These are phyloP conservation scores for Boletus subcaerulescens DNA, from an alignment of 768 basidiomycete genomes.

Conservation along the genomic window DNA sequence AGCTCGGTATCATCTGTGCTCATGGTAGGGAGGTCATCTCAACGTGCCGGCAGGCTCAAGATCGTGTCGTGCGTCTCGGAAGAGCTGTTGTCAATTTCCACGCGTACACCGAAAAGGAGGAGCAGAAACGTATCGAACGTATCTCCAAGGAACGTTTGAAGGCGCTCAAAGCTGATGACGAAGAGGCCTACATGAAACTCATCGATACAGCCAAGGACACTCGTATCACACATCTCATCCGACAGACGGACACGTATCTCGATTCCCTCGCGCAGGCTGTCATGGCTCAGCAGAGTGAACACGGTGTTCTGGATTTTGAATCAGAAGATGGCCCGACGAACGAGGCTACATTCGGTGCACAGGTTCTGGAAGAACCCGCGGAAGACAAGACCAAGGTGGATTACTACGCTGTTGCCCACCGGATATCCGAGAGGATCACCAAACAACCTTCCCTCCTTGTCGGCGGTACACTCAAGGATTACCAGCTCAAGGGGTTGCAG, in stretches of 20 bases:
- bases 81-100: conserved; percentile 84
- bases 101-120: conserved; percentile 90
- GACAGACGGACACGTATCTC: conserved; percentile 92
- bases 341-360: conserved; percentile 90
- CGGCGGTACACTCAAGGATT: conserved; percentile 91
- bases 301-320: conserved; percentile 48
- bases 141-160: conserved; percentile 97
- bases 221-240: conserved; percentile 92
- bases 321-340: conserved; percentile 71
- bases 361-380: conserved; percentile 56
- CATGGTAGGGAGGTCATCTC: conserved; percentile 77
- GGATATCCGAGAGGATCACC: conserved; percentile 81
- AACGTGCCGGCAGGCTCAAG: conserved; percentile 64
- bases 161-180: conserved; percentile 96
- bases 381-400: conserved; percentile 78
- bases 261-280: conserved; percentile 95
- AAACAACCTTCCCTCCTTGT: conserved; percentile 71
- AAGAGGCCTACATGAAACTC: conserved; percentile 99
- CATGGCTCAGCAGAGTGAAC: conserved; percentile 83
- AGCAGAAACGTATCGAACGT: conserved; percentile 94
- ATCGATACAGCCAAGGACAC: conserved; percentile 99
- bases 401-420: conserved; percentile 95
- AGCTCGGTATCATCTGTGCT: conserved; percentile 78
- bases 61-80: conserved; percentile 61
- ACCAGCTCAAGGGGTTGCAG: conserved; percentile 91